Evolutionary conservation across 176 grass and related monocot genomes (phyloP).

Genomic region (Microstegium vimineum): DNA sequence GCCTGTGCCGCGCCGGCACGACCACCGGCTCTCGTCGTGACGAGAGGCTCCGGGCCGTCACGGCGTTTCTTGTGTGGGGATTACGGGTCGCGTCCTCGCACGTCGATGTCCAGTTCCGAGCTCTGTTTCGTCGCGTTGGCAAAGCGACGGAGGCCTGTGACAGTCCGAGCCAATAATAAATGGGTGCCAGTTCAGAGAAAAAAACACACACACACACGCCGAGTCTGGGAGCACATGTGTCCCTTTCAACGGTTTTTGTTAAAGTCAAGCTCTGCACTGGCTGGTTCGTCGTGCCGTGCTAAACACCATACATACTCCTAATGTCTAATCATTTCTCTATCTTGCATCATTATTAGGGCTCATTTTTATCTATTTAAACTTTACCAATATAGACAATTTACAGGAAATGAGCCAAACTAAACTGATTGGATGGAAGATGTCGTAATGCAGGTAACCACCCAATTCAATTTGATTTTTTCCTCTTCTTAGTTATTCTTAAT

Average conservation of each 20-base stretch:
- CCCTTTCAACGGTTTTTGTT: constrained; percentile 8
- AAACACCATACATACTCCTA: neutral
- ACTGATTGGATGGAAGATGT: too few relatives aligned
- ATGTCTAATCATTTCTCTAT: neutral
- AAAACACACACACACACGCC: neutral
- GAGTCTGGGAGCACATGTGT: constrained; percentile 22
- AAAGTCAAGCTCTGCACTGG: constrained; percentile 25
- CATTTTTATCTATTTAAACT: neutral
- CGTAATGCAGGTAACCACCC: neutral
- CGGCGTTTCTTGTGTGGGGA: neutral
- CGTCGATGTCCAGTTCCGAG: neutral
- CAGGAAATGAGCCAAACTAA: neutral
- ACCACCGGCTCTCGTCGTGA: neutral
- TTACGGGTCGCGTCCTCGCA: neutral
- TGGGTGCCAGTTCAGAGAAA: neutral
- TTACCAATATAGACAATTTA: neutral
- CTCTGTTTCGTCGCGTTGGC: neutral
- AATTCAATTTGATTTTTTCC: neutral
- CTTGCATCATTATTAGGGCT: constrained; percentile 12
- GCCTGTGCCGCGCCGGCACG: neutral
- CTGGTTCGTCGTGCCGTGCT: neutral
- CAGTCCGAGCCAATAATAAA: constrained; percentile 2
- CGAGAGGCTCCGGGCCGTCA: neutral
- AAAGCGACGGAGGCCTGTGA: neutral
- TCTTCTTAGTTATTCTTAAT: neutral